Conservation (phyloP, 2,329 filamentous ascomycete genomes). For the Mycocentrospora acerina region DNA sequence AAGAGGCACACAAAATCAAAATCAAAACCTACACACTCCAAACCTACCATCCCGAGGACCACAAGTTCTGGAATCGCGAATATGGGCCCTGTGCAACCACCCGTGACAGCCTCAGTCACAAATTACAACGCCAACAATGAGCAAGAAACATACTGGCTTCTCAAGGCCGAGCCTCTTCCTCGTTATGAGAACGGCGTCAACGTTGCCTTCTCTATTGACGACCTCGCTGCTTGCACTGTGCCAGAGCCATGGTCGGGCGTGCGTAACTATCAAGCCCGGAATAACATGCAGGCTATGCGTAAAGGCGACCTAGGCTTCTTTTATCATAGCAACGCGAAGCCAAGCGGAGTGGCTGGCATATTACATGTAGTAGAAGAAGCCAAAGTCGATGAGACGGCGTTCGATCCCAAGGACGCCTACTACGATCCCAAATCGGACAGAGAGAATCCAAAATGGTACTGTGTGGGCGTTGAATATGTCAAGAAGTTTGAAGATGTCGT, state of each 20-base stretch:
- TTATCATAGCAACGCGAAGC: slow-evolving; percentile 93
- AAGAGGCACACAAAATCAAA: slow-evolving; percentile 23
- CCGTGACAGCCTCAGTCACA: slow-evolving; percentile 17
- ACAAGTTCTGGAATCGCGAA: too few species aligned
- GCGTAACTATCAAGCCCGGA: slow-evolving; percentile 64
- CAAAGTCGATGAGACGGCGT: slow-evolving; percentile 74
- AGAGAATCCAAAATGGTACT: slow-evolving; percentile 76
- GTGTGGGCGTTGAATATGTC: slow-evolving; percentile 85
- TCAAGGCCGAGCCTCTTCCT: slow-evolving; percentile 72
- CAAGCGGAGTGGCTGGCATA: slow-evolving; percentile 80
- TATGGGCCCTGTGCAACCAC: slow-evolving; percentile 9
- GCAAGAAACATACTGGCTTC: slow-evolving; percentile 48
- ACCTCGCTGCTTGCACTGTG: slow-evolving; percentile 68
- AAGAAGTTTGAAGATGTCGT: slow-evolving; percentile 76
- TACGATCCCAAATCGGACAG: slow-evolving; percentile 76
- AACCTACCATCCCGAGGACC: slow-evolving; percentile 10
- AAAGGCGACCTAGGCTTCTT: slow-evolving; percentile 92
- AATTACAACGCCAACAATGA: slow-evolving; percentile 30
- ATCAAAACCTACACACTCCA: slow-evolving; percentile 1
- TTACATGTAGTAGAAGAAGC: slow-evolving; percentile 90
- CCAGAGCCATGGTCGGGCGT: slow-evolving; percentile 88
- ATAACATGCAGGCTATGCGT: slow-evolving; percentile 90
- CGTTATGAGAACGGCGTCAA: slow-evolving; percentile 84
- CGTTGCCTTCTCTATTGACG: slow-evolving; percentile 92
- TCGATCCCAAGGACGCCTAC: slow-evolving; percentile 73